Evolutionary conservation across 2,329 filamentous ascomycete genomes (phyloP), one percentile per base, ranked within the genome.

Genomic region (Endocalyx cinctus): DNA sequence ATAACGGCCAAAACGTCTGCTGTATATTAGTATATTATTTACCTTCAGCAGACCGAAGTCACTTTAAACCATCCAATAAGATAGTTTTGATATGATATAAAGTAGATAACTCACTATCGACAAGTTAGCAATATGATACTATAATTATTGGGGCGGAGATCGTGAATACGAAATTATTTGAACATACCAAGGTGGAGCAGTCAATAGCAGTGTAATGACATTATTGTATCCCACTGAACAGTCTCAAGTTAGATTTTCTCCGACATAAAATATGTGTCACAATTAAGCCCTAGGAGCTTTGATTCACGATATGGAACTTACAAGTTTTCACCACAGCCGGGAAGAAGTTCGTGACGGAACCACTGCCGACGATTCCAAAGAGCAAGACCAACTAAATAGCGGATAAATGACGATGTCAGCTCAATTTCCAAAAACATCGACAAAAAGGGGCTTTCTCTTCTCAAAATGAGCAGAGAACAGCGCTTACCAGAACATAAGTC

Each of bases 251-350:
- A n/a, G n/a, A n/a, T n/a, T n/a, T n/a, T n/a, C n/a, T n/a, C n/a
- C n/a, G n/a, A n/a, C n/a, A n/a, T n/a, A n/a, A n/a, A n/a, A n/a
- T n/a, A n/a, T n/a, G n/a, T n/a, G n/a, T n/a, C n/a, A n/a, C n/a
- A n/a, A n/a, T n/a, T n/a, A n/a, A n/a, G n/a, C n/a, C n/a, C n/a
- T n/a, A n/a, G n/a, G n/a, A n/a, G n/a, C n/a, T n/a, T n/a, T n/a
- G n/a, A n/a, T n/a, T n/a, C n/a, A n/a, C n/a, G n/a, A n/a, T n/a
- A n/a, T n/a, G n/a, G n/a, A n/a, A n/a, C n/a, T n/a, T n/a, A n/a
- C n/a, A 69, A 5, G 79, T 82, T 38, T 70, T 64, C 30, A 87
- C 82, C 35, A 88, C 79, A 0, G 82, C 82, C 25, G 79, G 79
- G 58, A 83, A 81, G 63, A 83, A 84, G 55, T 80, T 82, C 22